These are phyloP conservation scores for Immersiporthe knoxdaviesiana DNA, from an alignment of 2,329 filamentous ascomycete species.

Conservation along the genomic window DNA sequence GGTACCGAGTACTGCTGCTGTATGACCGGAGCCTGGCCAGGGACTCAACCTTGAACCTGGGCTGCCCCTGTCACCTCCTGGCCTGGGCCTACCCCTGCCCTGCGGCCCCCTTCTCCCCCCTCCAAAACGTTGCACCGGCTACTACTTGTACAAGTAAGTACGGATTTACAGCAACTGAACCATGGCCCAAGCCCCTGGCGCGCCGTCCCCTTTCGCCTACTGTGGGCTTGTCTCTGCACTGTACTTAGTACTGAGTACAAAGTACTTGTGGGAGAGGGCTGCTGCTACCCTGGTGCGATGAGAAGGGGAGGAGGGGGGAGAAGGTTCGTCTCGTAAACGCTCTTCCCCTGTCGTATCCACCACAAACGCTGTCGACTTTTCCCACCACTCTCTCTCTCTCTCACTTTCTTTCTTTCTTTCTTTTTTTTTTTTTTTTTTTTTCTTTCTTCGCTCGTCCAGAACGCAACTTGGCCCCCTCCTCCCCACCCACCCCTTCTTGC, in stretches of 20 bases:
- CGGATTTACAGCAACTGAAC: not conserved
- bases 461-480: not conserved
- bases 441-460: not conserved
- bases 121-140: not conserved
- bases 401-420: not conserved
- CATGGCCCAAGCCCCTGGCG: not conserved
- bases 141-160: too few relatives aligned
- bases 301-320: too few relatives aligned
- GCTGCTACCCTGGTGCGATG: not conserved
- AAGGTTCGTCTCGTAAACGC: slow-evolving; percentile 5
- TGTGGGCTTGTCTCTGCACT: not conserved
- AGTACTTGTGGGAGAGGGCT: not conserved
- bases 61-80: not conserved
- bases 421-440: not conserved
- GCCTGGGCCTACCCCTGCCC: not conserved
- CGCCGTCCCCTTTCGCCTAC: not conserved
- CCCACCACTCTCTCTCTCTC: not conserved
- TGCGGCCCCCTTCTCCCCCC: not conserved
- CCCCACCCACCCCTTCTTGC: too few relatives aligned
- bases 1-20: too few relatives aligned
- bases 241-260: too few relatives aligned
- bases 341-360: not conserved
- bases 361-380: not conserved
- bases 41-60: not conserved
- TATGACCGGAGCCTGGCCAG: too few relatives aligned